Evolutionary conservation across 331 rosid genomes (phyloP).

Genomic region (Quercus tomentella): DNA sequence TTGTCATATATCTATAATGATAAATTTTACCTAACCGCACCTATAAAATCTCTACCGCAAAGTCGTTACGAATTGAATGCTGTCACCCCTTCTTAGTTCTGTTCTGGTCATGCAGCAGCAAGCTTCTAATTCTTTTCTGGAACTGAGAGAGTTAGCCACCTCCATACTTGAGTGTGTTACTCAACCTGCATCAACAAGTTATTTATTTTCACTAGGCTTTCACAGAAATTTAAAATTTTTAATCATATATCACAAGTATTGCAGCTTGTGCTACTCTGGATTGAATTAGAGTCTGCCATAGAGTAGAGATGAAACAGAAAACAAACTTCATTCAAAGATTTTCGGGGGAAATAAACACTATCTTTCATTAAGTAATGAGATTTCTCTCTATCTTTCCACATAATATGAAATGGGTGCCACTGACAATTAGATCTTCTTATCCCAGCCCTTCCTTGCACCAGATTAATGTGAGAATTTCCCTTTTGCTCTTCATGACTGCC

Average conservation of each 20-base stretch:
- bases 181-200: conserved; percentile 62
- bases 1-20: conserved; percentile 27
- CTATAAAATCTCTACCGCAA: conserved; percentile 22
- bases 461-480: not conserved
- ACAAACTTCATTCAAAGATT: not conserved
- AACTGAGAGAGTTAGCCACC: conserved; percentile 55
- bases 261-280: not conserved
- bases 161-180: conserved; percentile 89
- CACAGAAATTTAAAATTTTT: not conserved
- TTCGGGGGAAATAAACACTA: not conserved
- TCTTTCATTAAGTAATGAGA: too few relatives aligned
- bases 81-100: conserved; percentile 15
- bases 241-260: not conserved
- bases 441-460: not conserved
- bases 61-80: conserved; percentile 25
- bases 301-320: not conserved
- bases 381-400: not conserved
- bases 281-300: not conserved
- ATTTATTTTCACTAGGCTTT: conserved; percentile 16
- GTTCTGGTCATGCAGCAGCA: conserved; percentile 3
- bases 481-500: not conserved
- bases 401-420: not conserved
- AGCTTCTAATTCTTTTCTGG: conserved; percentile 22
- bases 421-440: not conserved
- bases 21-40: conserved; percentile 27